phyloP scores from a whole-genome alignment of 352 stramenopile genomes.

The Phytophthora fragariae region DNA sequence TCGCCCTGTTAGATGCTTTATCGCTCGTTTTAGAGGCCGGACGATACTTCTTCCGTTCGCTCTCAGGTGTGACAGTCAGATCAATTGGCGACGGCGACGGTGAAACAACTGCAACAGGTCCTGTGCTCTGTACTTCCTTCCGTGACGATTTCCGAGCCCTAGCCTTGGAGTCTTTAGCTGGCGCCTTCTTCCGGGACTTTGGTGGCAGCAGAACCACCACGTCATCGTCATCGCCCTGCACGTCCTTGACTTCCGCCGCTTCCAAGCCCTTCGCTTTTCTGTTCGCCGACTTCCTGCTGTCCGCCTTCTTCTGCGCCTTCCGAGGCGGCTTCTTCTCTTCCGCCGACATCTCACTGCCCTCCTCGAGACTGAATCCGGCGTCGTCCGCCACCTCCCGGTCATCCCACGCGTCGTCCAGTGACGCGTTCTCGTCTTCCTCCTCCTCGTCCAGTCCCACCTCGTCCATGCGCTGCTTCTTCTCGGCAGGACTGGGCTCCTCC shows the following conservation, averaged over 20 bases:
- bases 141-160: slow-evolving; percentile 23
- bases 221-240: slow-evolving; percentile 26
- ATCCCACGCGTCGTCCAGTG: slow-evolving; percentile 32
- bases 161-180: slow-evolving; percentile 17
- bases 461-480: slow-evolving; percentile 50
- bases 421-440: slow-evolving; percentile 12
- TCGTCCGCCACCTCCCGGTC: slow-evolving; percentile 25
- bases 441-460: slow-evolving; percentile 13
- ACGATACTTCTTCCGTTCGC: slow-evolving; percentile 24
- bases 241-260: slow-evolving; percentile 14
- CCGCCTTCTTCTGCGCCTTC: slow-evolving; percentile 20
- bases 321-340: slow-evolving; percentile 21
- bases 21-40: background rate
- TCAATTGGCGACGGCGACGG: slow-evolving; percentile 40
- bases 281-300: slow-evolving; percentile 7
- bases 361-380: slow-evolving; percentile 12
- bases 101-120: slow-evolving; percentile 34
- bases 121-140: slow-evolving; percentile 15
- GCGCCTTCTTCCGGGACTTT: slow-evolving; percentile 24
- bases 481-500: slow-evolving; percentile 30
- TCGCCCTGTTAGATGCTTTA: slow-evolving; percentile 11
- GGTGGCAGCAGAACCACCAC: slow-evolving; percentile 15
- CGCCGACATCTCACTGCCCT: slow-evolving; percentile 5
- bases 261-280: background rate
- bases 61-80: slow-evolving; percentile 37